Evolutionary conservation across 306 rosid genomes (phyloP).

Genomic region (Pyrus betulifolia): DNA sequence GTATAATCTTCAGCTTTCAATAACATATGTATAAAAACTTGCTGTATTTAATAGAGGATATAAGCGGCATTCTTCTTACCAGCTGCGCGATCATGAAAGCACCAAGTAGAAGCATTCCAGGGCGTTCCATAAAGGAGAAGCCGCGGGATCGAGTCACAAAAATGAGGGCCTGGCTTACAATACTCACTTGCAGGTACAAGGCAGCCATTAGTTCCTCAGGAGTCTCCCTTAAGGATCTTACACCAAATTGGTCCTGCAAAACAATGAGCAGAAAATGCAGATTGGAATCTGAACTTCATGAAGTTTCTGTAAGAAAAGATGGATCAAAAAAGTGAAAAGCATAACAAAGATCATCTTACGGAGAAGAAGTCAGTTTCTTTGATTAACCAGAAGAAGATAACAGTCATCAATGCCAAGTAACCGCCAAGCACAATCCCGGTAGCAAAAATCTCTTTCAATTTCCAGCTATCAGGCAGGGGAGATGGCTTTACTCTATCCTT

Average conservation of each 20-base stretch:
- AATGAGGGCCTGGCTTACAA: constrained; percentile 93
- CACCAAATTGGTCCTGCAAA: constrained; percentile 69
- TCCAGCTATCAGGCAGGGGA: constrained; percentile 99
- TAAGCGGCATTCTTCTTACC: constrained; percentile 40
- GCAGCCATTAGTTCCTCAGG: constrained; percentile 67
- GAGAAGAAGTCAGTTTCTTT: constrained; percentile 60
- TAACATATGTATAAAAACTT: background rate
- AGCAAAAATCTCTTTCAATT: constrained; percentile 81
- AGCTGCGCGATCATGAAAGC: constrained; percentile 78
- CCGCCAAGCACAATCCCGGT: constrained; percentile 92
- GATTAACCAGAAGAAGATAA: constrained; percentile 87
- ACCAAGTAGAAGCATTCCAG: constrained; percentile 49
- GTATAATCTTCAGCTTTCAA: constrained; percentile 7
- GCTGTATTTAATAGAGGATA: background rate
- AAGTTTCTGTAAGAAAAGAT: background rate
- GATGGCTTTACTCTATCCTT: constrained; percentile 97
- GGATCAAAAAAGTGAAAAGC: background rate
- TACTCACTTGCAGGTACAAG: constrained; percentile 93
- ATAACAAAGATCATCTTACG: constrained; percentile 34
- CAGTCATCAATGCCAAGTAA: constrained; percentile 92
- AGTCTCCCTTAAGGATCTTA: constrained; percentile 28
- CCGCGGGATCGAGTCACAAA: constrained; percentile 93
- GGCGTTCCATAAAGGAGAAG: constrained; percentile 88
- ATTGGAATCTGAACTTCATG: constrained; percentile 2
- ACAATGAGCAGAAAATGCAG: background rate